These are phyloP conservation scores for Pisolithus albus DNA, from an alignment of 768 basidiomycete species.

Conservation along the genomic window DNA sequence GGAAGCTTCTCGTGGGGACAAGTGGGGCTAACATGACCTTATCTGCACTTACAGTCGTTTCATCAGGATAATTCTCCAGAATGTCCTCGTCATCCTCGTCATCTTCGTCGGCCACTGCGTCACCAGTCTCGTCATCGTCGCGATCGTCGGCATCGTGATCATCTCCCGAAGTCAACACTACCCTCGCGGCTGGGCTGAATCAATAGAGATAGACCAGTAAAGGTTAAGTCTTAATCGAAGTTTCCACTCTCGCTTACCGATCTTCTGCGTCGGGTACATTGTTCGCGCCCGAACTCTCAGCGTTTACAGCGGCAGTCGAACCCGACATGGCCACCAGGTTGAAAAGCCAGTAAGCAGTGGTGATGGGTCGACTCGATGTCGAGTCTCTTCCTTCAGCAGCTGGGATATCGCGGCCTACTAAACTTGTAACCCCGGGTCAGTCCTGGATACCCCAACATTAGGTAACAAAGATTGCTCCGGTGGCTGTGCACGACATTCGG, in stretches of 20 bases:
- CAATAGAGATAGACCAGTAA: background rate
- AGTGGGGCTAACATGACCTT: background rate
- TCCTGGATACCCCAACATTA: background rate
- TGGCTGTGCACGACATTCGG: background rate
- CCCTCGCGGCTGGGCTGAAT: conserved; percentile 34
- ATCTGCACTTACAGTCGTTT: conserved; percentile 66
- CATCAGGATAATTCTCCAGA: conserved; percentile 72
- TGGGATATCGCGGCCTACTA: background rate
- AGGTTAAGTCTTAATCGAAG: background rate
- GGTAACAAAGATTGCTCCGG: background rate
- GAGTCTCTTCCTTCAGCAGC: no score
- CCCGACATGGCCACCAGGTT: conserved; percentile 14
- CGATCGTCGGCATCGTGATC: conserved; percentile 10
- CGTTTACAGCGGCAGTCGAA: conserved; percentile 8
- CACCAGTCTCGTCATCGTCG: conserved; percentile 23
- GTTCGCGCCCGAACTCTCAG: conserved; percentile 9
- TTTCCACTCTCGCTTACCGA: conserved; percentile 14
- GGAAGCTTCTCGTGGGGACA: background rate
- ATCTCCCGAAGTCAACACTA: conserved; percentile 37
- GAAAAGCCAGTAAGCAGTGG: background rate
- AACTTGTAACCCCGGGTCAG: background rate
- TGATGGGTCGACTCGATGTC: background rate
- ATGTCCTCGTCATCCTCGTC: conserved; percentile 51
- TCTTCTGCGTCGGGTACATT: conserved; percentile 19
- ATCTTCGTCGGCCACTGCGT: conserved; percentile 37